Evolutionary conservation across 305 asterid genomes (phyloP), one percentile per base, ranked within the genome.

Genomic region (Fraxinus baroniana): DNA sequence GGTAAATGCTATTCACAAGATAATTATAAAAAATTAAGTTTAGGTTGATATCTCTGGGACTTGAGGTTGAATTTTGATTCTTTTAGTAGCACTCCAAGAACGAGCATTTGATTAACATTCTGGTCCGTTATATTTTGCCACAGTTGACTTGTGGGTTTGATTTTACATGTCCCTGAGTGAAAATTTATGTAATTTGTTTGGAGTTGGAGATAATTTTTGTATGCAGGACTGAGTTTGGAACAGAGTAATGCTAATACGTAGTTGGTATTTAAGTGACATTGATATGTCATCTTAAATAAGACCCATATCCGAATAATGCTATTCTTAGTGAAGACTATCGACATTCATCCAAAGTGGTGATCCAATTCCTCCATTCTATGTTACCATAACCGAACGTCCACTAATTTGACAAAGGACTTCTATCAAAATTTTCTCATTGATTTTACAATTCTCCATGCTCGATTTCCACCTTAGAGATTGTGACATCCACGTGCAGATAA

Each of bases 1-100:
- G 79, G 64, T 76, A 76, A 75, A 75, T 75, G 62, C 15, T 76
- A 76, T 41, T 24, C 79, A 41, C 64, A 39, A 76, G 79, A 49
- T 32, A 52, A 7, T n/a, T 8, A 37, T 52, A 5, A 22, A 76
- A 74, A 17, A 17, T 20, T 0, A 35, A 74, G 36, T 74, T 44
- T 2, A n/a, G 55, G 26, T 37, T 6, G 5, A 36, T 33, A 8
- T 49, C 37, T 55, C 24, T 55, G 66, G 20, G 60, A 17, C 18
- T 46, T 46, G 60, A 46, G 18, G n/a, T n/a, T 57, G 68, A 57
- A n/a, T 62, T 57, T 22, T 22, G 5, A 62, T 62, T 22, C 71
- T 8, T 22, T 62, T 2, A 22, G 71, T 8, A 62, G 6, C 71
- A 62, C 30, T 7, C 15, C 3, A 2, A n/a, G 1, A 20, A 60